Evolutionary conservation across 495 filamentous ascomycete species (phyloP).

Genomic region (Penicillium arizonense): DNA sequence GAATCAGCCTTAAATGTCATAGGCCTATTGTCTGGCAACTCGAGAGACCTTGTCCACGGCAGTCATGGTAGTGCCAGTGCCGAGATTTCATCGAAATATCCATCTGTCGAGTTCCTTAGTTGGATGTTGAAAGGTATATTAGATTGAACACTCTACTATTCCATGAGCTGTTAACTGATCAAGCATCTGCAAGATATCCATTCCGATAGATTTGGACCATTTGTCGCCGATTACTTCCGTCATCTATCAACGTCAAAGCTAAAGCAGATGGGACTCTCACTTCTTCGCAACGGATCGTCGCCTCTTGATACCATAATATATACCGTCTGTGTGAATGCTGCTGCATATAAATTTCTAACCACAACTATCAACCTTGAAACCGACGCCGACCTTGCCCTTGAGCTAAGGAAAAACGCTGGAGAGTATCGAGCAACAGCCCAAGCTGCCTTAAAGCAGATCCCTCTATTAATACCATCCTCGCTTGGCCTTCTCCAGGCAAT

Average conservation of each 20-base stretch:
- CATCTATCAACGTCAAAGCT: conserved; percentile 14
- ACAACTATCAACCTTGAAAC: conserved; percentile 6
- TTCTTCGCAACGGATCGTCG: conserved; percentile 9
- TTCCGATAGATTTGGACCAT: conserved; percentile 14
- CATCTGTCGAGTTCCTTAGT: conserved; percentile 14
- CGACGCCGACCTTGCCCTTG: conserved; percentile 6
- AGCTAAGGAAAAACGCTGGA: conserved; percentile 5
- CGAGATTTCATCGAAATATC: neutral
- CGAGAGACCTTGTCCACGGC: neutral
- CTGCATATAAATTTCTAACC: conserved; percentile 22
- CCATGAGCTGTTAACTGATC: neutral
- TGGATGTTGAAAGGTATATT: conserved; percentile 28
- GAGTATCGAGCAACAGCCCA: conserved; percentile 16
- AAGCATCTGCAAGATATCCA: conserved; percentile 12
- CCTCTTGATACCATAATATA: conserved; percentile 7
- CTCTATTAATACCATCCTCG: conserved; percentile 8
- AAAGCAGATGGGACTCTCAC: conserved; percentile 17
- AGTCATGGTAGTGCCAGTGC: neutral
- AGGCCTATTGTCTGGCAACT: neutral
- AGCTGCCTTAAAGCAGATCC: conserved; percentile 15
- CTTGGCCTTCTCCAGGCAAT: conserved; percentile 13
- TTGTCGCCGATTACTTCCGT: conserved; percentile 21
- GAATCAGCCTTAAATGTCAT: conserved; percentile 12
- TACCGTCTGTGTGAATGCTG: conserved; percentile 19
- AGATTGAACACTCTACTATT: neutral